Evolutionary conservation across 140 eudicot genomes (phyloP).

Genomic region (Anethum foeniculum): DNA sequence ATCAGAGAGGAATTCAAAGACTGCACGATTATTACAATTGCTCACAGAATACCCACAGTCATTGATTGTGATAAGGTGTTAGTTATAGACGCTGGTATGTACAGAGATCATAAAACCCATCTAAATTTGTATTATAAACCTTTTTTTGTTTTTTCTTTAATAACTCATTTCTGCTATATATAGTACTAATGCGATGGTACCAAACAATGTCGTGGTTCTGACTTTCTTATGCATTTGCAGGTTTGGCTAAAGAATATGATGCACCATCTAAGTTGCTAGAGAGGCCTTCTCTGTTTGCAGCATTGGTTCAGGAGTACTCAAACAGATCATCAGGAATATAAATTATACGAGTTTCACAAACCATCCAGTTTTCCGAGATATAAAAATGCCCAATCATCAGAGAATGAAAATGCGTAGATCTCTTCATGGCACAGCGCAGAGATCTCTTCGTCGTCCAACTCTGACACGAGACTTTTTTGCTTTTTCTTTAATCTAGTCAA

Average conservation of each 20-base stretch:
- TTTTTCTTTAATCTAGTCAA: background rate
- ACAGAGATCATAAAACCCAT: background rate
- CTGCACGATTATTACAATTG: slow-evolving; percentile 31
- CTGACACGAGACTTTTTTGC: background rate
- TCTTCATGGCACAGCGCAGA: background rate
- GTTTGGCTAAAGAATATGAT: slow-evolving; percentile 8
- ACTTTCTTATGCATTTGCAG: slow-evolving; percentile 1
- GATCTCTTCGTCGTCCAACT: background rate
- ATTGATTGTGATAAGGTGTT: slow-evolving; percentile 43
- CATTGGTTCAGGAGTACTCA: slow-evolving; percentile 13
- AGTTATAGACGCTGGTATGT: slow-evolving; percentile 47
- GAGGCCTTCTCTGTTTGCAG: slow-evolving; percentile 13
- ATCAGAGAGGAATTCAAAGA: slow-evolving; percentile 27
- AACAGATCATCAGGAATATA: slow-evolving; percentile 7
- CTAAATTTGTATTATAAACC: background rate
- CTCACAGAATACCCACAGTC: slow-evolving; percentile 33
- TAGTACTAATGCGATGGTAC: background rate
- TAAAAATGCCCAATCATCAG: background rate
- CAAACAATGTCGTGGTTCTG: background rate
- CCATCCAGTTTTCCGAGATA: background rate
- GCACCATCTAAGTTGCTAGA: slow-evolving; percentile 2
- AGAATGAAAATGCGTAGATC: background rate
- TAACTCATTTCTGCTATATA: background rate
- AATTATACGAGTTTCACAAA: background rate
- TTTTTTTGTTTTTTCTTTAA: too few species aligned